Evolutionary conservation across 139 green algal genomes (phyloP), one percentile per base, ranked within the genome.

Genomic region (Edaphochlamys debaryana): DNA sequence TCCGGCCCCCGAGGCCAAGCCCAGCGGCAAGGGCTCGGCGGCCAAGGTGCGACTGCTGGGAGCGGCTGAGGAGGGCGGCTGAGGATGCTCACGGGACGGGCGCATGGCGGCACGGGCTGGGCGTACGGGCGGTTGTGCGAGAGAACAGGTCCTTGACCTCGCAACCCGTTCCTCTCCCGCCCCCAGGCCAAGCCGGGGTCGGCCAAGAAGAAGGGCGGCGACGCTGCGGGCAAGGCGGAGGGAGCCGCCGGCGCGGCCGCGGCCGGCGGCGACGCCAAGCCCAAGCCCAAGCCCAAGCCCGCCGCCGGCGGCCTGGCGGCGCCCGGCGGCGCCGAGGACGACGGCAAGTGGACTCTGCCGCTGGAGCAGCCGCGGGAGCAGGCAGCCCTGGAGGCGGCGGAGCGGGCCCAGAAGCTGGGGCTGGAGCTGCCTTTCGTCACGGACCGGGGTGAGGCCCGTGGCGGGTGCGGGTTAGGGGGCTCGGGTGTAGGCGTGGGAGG

Each of bases 351-450:
- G 56, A 56, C 64, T 11, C 32, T 67, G 34, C 74, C 58, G 27
- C n/a, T 67, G 48, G 64, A 77, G 67, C 27, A 69, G 50, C 1
- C 27, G 2, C 67, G 66, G 0, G 1, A 42, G 27, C 67, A 77
- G 52, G 67, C 79, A 17, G 19, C 34, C 8, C 20, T 48, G 40
- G 38, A 38, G 40, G 79, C 79, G 25, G 40, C 37, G 54, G 34
- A 67, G 48, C 45, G 45, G 34, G 77, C 77, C 25, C 17, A 34
- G 45, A 4, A 54, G 42, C 34, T 83, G 64, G 45, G 34, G 32
- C 32, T 83, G 30, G 38, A 50, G 77, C 63, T 54, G 45, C 77
- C 77, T 34, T 83, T 75, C 32, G 38, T 40, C 5, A 75, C 77
- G 7, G 77, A 74, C 37, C 25, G 27, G 11, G 77, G 77, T 83